These are phyloP conservation scores for Strombidium stylifer DNA, from an alignment of 73 alveolate genomes.

Conservation along the genomic window DNA sequence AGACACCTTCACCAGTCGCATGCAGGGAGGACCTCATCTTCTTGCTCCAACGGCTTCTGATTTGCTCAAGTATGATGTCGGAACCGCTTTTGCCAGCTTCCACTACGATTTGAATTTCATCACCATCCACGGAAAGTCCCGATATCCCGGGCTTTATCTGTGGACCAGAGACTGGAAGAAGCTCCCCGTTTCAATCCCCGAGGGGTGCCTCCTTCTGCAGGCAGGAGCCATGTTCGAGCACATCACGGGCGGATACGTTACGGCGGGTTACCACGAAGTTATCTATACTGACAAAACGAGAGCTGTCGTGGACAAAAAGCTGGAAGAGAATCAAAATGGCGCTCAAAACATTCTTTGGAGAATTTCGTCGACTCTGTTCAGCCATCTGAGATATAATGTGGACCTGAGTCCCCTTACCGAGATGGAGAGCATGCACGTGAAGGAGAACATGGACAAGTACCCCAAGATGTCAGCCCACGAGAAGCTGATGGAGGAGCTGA, in stretches of 20 bases:
- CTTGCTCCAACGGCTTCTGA: conserved; percentile 95
- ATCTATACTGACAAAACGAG: conserved; percentile 65
- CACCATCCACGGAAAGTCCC: conserved; percentile 72
- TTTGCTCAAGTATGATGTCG: conserved; percentile 66
- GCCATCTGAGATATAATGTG: conserved; percentile 78
- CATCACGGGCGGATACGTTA: conserved; percentile 82
- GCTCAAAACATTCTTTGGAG: conserved; percentile 76
- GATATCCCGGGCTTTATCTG: conserved; percentile 74
- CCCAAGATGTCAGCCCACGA: conserved; percentile 59
- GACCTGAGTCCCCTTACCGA: conserved; percentile 73
- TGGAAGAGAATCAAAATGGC: conserved; percentile 24
- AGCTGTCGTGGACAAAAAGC: conserved; percentile 36
- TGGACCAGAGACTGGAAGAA: conserved; percentile 69
- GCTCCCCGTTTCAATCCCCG: conserved; percentile 62
- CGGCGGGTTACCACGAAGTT: conserved; percentile 90
- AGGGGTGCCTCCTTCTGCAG: conserved; percentile 72
- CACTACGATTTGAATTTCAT: conserved; percentile 85
- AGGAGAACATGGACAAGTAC: conserved; percentile 59
- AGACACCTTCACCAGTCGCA: conserved; percentile 67
- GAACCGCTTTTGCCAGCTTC: conserved; percentile 89
- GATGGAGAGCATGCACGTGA: conserved; percentile 45
- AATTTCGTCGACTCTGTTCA: conserved; percentile 82
- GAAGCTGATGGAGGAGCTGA: conserved; percentile 65
- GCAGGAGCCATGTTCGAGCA: conserved; percentile 80
- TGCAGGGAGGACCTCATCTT: conserved; percentile 87